Evolutionary conservation across 2,329 filamentous ascomycete species (phyloP), one percentile per base, ranked within the genome.

Genomic region (Alternaria angustiovoidea): DNA sequence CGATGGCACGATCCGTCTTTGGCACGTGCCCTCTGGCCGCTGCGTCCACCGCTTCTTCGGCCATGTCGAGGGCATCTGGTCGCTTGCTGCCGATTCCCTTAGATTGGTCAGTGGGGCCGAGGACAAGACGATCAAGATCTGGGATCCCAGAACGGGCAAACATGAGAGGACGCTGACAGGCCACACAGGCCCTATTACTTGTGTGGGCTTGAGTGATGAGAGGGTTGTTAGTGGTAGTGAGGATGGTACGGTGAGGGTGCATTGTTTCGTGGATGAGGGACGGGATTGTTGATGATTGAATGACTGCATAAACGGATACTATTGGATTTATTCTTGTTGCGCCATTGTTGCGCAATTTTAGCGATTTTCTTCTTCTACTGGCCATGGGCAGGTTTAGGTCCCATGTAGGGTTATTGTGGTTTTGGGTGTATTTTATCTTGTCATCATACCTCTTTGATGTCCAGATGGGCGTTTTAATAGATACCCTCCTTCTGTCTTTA

Each of bases 21-120:
- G 95, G 94, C 93, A 97, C 75, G 91, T 93, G 1, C 87, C 86
- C 5, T 91, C 91, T 0, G 93, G 92, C 38, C 88, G 88, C 64
- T 97, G 92, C 71, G 85, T 97, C 34, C 91, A 93, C 63, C 96
- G 93, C 32, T 96, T 97, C 83, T 99, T 98, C 75, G 95, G 95
- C 0, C 95, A 99, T 73, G 87, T 99, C 22, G 95, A 99, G 78
- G 95, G 95, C 32, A 91, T 99, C 20, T 99, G 95, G 95, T 91
- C 92, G 6, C 84, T 99, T 3, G 92, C 91, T 0, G 94, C 92
- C 3, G 94, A 98, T 79, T 94, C 91, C 1, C 82, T 98, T 20
- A 88, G 95, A 11, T 88, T 97, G 16, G 93, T 98, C 14, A 93
- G 91, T 18, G 94, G 94, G 0, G 91, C 92, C 11, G 93, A 98